These are phyloP conservation scores for Irineochytrium annulatum DNA, from an alignment of 192 early-diverging fungal species.

Conservation along the genomic window DNA sequence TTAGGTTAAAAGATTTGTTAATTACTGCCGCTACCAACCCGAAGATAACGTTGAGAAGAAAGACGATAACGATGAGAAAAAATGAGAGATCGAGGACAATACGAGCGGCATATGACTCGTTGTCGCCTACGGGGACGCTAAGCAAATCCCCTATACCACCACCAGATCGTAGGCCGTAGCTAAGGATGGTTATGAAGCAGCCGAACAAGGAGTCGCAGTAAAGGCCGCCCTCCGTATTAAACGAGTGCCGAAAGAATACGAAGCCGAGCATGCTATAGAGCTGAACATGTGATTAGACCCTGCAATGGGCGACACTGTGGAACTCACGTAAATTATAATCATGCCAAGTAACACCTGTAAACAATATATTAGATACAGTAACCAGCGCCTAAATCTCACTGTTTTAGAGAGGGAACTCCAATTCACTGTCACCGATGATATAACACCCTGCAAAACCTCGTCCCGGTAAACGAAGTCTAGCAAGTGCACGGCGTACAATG, in stretches of 20 bases:
- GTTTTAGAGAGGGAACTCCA: slow-evolving; percentile 33
- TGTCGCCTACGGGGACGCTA: slow-evolving; percentile 16
- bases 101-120: slow-evolving; percentile 27
- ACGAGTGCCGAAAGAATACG: slow-evolving; percentile 28
- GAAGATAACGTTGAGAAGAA: slow-evolving; percentile 36
- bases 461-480: slow-evolving; percentile 37
- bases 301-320: too few relatives aligned
- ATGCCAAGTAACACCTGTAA: slow-evolving; percentile 28
- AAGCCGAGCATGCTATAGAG: slow-evolving; percentile 32
- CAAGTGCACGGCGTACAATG: slow-evolving; percentile 30
- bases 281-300: too few relatives aligned
- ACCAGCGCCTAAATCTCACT: background rate
- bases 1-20: background rate
- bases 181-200: slow-evolving; percentile 34
- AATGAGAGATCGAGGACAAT: slow-evolving; percentile 29
- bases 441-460: slow-evolving; percentile 35
- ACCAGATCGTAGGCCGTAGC: slow-evolving; percentile 31
- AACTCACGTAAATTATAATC: slow-evolving; percentile 36
- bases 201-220: slow-evolving; percentile 28
- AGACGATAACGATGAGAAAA: slow-evolving; percentile 36
- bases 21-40: slow-evolving; percentile 9
- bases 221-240: slow-evolving; percentile 16
- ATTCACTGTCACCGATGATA: slow-evolving; percentile 32
- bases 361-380: background rate
- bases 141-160: slow-evolving; percentile 35